Conservation (phyloP, 805 yeast genomes). For the Kuraishia cidri region DNA sequence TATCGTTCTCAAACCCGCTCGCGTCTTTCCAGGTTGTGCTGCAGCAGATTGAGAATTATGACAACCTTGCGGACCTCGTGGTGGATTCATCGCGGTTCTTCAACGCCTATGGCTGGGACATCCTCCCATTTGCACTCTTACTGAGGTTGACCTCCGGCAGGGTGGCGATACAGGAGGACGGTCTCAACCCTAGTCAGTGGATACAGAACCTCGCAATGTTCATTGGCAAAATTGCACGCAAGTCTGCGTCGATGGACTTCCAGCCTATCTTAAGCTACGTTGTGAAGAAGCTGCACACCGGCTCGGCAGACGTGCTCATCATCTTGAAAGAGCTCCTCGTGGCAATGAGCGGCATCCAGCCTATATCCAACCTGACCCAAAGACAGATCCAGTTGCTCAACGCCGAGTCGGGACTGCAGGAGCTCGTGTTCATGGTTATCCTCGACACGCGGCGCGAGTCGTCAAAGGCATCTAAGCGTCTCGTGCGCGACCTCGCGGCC, state of each 20-base stretch:
- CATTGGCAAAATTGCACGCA: constrained; percentile 60
- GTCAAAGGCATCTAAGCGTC: constrained; percentile 33
- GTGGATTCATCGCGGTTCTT: constrained; percentile 74
- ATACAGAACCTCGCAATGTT: constrained; percentile 74
- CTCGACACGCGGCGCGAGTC: constrained; percentile 47
- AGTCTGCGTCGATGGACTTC: constrained; percentile 46
- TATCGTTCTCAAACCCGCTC: constrained; percentile 70
- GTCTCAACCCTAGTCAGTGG: constrained; percentile 79
- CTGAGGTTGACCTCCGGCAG: constrained; percentile 66
- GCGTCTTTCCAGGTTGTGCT: constrained; percentile 66
- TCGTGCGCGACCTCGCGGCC: constrained; percentile 36
- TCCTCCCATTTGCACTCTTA: constrained; percentile 62
- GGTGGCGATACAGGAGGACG: constrained; percentile 62
- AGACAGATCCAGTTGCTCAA: constrained; percentile 59
- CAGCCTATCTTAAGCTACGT: constrained; percentile 52
- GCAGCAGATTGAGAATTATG: constrained; percentile 85
- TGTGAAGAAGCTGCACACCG: constrained; percentile 51
- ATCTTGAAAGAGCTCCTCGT: constrained; percentile 59
- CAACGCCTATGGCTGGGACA: constrained; percentile 79
- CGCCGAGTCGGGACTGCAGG: constrained; percentile 50
- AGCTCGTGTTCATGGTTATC: constrained; percentile 46
- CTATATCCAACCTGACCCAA: constrained; percentile 56
- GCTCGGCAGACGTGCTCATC: constrained; percentile 50
- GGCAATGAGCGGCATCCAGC: constrained; percentile 74
- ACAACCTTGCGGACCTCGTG: constrained; percentile 70